phyloP scores from a whole-genome alignment of 106 monocot species.

The Dendrobium catenatum region DNA sequence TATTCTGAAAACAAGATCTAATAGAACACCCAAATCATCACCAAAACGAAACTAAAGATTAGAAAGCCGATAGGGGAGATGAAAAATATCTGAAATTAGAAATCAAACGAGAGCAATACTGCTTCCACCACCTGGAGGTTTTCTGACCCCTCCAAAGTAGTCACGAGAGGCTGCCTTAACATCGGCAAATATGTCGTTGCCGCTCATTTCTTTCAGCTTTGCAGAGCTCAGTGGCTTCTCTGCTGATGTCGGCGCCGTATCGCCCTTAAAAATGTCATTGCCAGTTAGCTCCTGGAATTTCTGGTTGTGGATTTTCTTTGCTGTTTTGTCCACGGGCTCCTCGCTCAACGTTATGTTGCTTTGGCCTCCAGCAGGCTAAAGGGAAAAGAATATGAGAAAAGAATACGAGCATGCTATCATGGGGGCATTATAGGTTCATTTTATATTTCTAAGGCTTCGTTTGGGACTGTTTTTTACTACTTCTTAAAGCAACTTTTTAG shows the following conservation, averaged over 20 bases:
- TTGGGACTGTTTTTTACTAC: too few species aligned
- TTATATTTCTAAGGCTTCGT: too few species aligned
- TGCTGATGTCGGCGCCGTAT: constrained; percentile 29
- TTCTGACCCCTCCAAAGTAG: constrained; percentile 60
- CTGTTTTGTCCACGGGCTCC: constrained; percentile 29
- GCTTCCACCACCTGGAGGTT: constrained; percentile 82
- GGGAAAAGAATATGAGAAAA: not conserved
- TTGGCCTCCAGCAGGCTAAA: constrained; percentile 47
- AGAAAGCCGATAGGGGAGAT: not conserved
- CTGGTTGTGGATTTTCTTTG: constrained; percentile 69
- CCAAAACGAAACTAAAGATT: not conserved
- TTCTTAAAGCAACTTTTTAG: too few species aligned
- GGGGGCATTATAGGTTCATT: too few species aligned
- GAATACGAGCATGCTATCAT: too few species aligned
- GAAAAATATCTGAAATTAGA: not conserved
- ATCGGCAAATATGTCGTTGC: constrained; percentile 79
- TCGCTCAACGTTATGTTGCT: constrained; percentile 54
- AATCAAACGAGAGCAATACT: constrained; percentile 56
- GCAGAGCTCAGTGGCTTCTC: constrained; percentile 61
- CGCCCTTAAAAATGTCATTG: constrained; percentile 74
- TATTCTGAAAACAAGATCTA: not conserved
- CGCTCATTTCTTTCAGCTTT: constrained; percentile 68
- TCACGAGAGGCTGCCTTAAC: constrained; percentile 50
- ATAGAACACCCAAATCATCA: not conserved
- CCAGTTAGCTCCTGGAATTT: constrained; percentile 73